These are phyloP conservation scores for Patellifolia procumbens DNA, from an alignment of 179 eudicot species.

Conservation along the genomic window DNA sequence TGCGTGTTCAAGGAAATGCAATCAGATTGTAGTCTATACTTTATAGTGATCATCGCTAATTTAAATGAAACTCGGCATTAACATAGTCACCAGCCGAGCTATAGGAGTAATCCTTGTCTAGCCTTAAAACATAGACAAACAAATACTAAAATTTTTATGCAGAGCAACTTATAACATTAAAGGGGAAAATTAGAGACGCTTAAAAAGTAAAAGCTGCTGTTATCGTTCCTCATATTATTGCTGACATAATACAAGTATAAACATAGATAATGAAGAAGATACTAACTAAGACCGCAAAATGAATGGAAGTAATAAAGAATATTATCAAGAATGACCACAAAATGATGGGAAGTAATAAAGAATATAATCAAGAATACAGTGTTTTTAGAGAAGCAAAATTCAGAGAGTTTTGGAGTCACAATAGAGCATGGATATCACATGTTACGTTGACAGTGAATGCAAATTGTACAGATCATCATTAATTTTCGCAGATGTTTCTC, in stretches of 20 bases:
- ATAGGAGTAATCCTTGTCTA: not conserved
- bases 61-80: not conserved
- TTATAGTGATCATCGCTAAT: not conserved
- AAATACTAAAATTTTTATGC: not conserved
- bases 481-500: not conserved
- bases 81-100: not conserved
- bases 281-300: too few species aligned
- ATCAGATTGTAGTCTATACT: not conserved
- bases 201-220: too few species aligned
- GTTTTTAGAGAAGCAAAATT: not conserved
- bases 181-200: not conserved
- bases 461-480: not conserved
- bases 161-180: not conserved
- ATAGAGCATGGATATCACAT: not conserved
- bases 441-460: not conserved
- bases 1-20: constrained; percentile 1
- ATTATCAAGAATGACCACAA: too few species aligned
- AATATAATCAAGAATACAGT: not conserved
- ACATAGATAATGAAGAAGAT: too few species aligned
- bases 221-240: not conserved
- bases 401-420: constrained; percentile 6
- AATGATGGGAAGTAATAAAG: not conserved
- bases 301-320: too few species aligned
- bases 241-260: not conserved
- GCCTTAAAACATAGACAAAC: not conserved